A percentile compares a stretch with the other conserved stretches of the same genome.
These are phyloP conservation scores for Bruguiera hainesii DNA, from an alignment of 441 rosid genomes.

Conservation along the genomic window DNA sequence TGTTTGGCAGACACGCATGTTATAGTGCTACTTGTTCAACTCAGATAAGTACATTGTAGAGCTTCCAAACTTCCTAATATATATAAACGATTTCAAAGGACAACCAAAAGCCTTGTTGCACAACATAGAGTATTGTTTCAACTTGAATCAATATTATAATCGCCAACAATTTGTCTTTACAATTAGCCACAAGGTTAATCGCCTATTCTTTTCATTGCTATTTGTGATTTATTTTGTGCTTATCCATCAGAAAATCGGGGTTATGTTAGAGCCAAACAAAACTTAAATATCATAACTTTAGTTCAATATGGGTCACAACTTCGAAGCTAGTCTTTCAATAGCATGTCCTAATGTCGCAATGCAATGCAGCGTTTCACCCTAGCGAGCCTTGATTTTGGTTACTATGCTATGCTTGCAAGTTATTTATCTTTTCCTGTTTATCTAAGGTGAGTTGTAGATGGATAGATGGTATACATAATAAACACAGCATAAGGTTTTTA, in stretches of 20 bases:
- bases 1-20: neutral
- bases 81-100: neutral
- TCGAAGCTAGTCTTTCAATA: no score
- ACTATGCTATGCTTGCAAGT: no score
- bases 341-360: no score
- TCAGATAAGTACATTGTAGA: no score
- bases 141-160: neutral
- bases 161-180: neutral
- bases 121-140: neutral
- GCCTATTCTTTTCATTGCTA: neutral
- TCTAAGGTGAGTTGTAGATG: no score
- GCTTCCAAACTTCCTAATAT: neutral
- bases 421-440: no score
- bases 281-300: neutral
- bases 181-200: neutral
- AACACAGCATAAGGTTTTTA: no score
- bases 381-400: no score
- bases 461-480: no score
- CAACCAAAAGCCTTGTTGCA: neutral
- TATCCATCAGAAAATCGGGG: neutral
- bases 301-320: no score
- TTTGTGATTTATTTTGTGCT: neutral
- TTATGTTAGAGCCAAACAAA: neutral
- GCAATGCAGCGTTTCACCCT: no score
- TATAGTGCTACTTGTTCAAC: neutral